Evolutionary conservation across 805 yeast species (phyloP).

Genomic region (Priceomyces haplophilus): DNA sequence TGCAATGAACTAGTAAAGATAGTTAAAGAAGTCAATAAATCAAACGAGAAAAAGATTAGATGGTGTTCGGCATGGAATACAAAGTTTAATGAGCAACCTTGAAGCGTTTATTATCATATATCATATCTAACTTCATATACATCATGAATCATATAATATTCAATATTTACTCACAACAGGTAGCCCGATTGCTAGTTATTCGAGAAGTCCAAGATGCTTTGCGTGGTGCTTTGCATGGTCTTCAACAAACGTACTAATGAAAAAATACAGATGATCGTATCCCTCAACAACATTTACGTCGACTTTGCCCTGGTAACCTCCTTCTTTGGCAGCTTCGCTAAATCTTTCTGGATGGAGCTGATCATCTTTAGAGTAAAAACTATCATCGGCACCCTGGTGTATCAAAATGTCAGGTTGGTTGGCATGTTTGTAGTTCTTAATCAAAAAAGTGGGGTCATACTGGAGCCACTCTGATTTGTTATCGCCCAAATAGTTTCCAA

Average conservation of each 20-base stretch:
- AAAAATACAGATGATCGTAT: conserved; percentile 89
- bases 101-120: not conserved
- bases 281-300: conserved; percentile 67
- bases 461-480: conserved; percentile 60
- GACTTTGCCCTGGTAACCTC: conserved; percentile 59
- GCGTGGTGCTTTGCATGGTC: conserved; percentile 89
- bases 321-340: conserved; percentile 54
- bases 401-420: conserved; percentile 61
- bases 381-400: conserved; percentile 79
- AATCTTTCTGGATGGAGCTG: conserved; percentile 79
- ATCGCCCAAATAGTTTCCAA: conserved; percentile 70
- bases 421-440: conserved; percentile 55
- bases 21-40: conserved; percentile 46
- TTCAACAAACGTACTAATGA: conserved; percentile 72
- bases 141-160: not conserved
- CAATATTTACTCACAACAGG: no score
- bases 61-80: conserved; percentile 57
- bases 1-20: conserved; percentile 31
- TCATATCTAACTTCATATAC: not conserved
- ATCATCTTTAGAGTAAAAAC: conserved; percentile 55
- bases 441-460: conserved; percentile 82
- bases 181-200: conserved; percentile 4
- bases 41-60: conserved; percentile 50
- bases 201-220: conserved; percentile 45
- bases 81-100: conserved; percentile 32